Base-by-base conservation (phyloP, 1,139 yeast species). In the Kluyveromyces sp. region DNA sequence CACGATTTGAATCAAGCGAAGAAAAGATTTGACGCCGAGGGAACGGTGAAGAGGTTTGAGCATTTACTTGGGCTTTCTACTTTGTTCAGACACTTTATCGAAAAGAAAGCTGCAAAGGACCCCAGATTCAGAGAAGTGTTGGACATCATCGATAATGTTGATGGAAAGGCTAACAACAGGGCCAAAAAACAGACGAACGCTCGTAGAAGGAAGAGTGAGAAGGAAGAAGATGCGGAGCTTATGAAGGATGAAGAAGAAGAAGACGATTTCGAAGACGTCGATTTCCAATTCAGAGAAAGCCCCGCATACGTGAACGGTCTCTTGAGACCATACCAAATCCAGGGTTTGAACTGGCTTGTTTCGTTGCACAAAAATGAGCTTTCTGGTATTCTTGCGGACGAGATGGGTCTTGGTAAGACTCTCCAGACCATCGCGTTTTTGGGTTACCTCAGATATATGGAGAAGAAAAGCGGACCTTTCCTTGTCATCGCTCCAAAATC, bases 401-500 rank as follows among this genome's bases (percentile, higher is more conserved):
- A 92, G 64, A 92, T 92, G 97, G 98, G 98, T 1, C 73, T 92
- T 46, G 97, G 97, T 47, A 92, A 92, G 61, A 92, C 97, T 1
- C 70, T 92, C 46, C 98, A 92, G 63, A 87, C 96, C 0, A 87
- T 92, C 48, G 77, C 96, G 2, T 89, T 92, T 56, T 68, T 92
- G 44, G 97, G 96, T 0, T 88, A 86, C 61, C 69, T 92, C 46
- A 72, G 96, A 51, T 86, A 85, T 57, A 71, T 82, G 46, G 80
- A 80, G 52, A 76, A 79, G 38, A 75, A 85, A n/a, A 80, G 78
- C 46, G 98, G 98, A 0, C 98, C 98, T 0, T 89, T 83, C 59
- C 76, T 92, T 41, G 82, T 92, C 20, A 83, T 89, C 53, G 97
- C 89, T 0, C 98, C 98, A 3, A 92, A 92, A 61, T 86, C 96